Percentiles rank a stretch among this genome's conserved stretches.
Evolutionary conservation across 164 flowering plant genomes (phyloP).

Genomic region (Kalanchoe fedtschenkoi): DNA sequence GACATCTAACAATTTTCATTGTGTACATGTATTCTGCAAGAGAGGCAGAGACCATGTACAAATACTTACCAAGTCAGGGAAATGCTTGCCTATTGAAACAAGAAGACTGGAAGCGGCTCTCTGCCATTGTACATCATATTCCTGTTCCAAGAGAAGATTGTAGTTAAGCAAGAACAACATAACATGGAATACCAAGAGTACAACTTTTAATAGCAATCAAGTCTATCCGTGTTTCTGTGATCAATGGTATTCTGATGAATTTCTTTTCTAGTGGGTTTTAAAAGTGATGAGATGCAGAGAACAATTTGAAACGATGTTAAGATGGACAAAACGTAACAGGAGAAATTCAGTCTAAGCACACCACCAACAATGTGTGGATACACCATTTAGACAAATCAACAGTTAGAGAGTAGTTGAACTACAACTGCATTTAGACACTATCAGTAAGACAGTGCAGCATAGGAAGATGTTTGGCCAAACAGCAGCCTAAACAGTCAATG

Average conservation of each 20-base stretch:
- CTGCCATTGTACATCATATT: conserved; percentile 83
- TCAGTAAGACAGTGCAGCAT: neutral
- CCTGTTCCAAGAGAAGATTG: conserved; percentile 25
- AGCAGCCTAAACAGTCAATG: neutral
- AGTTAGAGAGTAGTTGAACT: neutral
- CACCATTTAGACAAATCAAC: too few relatives aligned
- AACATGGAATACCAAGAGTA: neutral
- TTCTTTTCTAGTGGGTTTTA: neutral
- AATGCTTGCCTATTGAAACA: conserved; percentile 80
- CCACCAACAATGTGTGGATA: neutral
- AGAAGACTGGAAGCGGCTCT: conserved; percentile 75
- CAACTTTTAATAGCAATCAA: too few relatives aligned
- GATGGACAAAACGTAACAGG: neutral
- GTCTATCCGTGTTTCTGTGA: too few relatives aligned
- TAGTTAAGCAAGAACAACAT: neutral
- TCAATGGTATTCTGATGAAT: too few relatives aligned
- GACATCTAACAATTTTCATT: neutral
- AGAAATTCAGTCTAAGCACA: neutral
- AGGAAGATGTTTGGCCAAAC: neutral
- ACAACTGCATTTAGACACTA: neutral
- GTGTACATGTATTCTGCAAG: neutral
- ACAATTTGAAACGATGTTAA: neutral
- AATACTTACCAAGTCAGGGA: conserved; percentile 84
- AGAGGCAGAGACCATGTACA: conserved; percentile 5
- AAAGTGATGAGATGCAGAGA: neutral